These are phyloP conservation scores for Arbutus unedo DNA, from an alignment of 148 eudicot genomes.

Conservation along the genomic window DNA sequence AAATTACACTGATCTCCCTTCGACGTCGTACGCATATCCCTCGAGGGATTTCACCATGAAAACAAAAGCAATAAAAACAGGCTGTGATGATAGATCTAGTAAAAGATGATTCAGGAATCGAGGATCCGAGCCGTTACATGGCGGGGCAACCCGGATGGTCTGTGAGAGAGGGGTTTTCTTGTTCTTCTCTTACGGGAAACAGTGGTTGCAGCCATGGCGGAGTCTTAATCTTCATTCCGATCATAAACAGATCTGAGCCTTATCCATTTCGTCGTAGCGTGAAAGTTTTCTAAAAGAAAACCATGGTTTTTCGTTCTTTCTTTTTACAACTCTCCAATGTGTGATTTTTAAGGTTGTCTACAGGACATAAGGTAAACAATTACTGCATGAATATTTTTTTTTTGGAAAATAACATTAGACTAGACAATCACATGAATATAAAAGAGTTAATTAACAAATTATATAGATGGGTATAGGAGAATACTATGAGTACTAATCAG, in stretches of 20 bases:
- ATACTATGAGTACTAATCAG: no score
- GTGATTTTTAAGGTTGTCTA: no score
- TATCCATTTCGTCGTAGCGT: no score
- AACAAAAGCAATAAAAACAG: background rate
- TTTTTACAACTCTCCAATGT: no score
- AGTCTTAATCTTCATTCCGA: background rate
- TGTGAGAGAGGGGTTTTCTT: background rate
- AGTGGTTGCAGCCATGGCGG: conserved; percentile 15
- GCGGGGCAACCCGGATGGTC: conserved; percentile 12
- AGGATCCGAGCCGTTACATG: background rate
- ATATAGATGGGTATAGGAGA: no score
- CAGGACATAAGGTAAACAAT: no score
- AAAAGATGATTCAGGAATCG: background rate
- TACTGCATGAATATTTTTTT: no score
- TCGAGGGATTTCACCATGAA: background rate
- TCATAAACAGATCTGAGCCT: conserved; percentile 7
- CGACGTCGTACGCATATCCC: background rate
- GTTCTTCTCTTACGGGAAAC: background rate
- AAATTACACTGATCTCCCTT: background rate
- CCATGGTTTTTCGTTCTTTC: no score
- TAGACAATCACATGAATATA: no score
- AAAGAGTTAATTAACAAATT: no score
- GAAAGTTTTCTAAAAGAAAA: no score
- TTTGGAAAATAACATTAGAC: no score
- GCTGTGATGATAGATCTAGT: background rate